Base-by-base conservation (phyloP, 2,329 filamentous ascomycete genomes). In the Aspergillus pseudoterreus region DNA sequence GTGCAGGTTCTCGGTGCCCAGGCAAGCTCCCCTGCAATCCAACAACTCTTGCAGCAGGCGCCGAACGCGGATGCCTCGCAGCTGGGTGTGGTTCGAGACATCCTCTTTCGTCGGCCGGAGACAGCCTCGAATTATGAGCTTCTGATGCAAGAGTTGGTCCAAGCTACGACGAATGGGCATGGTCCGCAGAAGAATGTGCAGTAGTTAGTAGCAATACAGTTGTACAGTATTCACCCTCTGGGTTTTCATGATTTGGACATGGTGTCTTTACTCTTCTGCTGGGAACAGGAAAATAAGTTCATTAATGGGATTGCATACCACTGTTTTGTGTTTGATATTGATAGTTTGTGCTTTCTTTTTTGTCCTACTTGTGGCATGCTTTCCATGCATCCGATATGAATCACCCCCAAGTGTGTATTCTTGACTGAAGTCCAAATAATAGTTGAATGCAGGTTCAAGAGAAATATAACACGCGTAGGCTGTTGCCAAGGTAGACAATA, bases 11-110 rank as follows among this genome's bases (percentile, higher is more conserved):
- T 90, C 0, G 87, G 87, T 0, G 69, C 77, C 0, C 75, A 86
- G 42, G 80, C 85, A 11, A 76, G 75, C 19, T 81, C 82, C 14
- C 82, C 86, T 0, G 87, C 86, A 0, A 83, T 89, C 8, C 78
- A 82, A 21, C 87, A 90, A 60, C 73, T 92, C 4, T 75, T 90
- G 42, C 82, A 84, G 4, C 84, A 88, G 57, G 86, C 85, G 1
- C 82, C 80, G 17, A 80, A 81, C 45, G 89, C 88, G 77, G 79
- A 84, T 43, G 77, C 82, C n/a, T 74, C 81, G 14, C 88, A 95
- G 64, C 86, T 94, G 81, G 78, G 82, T 50, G 82, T 94, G 24
- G 82, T 96, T 55, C 79, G 81, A 47, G 78, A 81, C 36, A 85
- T 92, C 12, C 78, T 90, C 21, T 79, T 84, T 45, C 76, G 79